Base-by-base conservation (phyloP, 129 eudicot species). In the Lonicera japonica region DNA sequence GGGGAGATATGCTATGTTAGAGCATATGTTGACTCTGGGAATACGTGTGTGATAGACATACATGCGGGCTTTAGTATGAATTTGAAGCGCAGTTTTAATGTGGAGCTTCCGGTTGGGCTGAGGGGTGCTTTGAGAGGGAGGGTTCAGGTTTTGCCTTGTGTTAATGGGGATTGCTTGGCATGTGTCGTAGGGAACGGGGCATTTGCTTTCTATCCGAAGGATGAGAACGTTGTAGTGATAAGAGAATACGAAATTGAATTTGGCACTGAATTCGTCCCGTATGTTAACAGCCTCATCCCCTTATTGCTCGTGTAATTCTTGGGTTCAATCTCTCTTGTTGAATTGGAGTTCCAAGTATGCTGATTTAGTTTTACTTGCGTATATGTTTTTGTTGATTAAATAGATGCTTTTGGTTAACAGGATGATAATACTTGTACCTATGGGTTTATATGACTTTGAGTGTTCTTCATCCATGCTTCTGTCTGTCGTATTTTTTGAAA, bases 231-330 rank as follows among this genome's bases (percentile, higher is more conserved):
- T 52, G 60, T 73, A 36, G 66, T 66, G 41, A 54, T 72, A 1
- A 25, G 51, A 21, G 9, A n/a, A 9, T 25, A 23, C 39, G 47
- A 22, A 34, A 21, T 12, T 13, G 59, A 11, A 38, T 1, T 40
- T 21, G 12, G 16, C 12, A 17, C 20, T 18, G 60, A 46, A 34
- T 60, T 51, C 58, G 34, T 86, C 17, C 88, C 95, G 25, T 86
- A 82, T 63, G 86, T 79, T 24, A 86, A 82, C 56, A 86, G 79
- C 77, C 79, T 86, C 8, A 81, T 66, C 38, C 20, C 74, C 56
- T 53, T 65, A 60, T n/a, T n/a, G n/a, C n/a, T n/a, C n/a, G n/a
- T n/a, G 55, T 50, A 17, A 50, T 8, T 38, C 43, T 4, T 10
- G 50, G 13, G 13, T 10, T 3, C 50, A 10, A 10, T 43, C 50